Evolutionary conservation across 2,329 filamentous ascomycete species (phyloP), one percentile per base, ranked within the genome.

Genomic region (Xylaria sp.): DNA sequence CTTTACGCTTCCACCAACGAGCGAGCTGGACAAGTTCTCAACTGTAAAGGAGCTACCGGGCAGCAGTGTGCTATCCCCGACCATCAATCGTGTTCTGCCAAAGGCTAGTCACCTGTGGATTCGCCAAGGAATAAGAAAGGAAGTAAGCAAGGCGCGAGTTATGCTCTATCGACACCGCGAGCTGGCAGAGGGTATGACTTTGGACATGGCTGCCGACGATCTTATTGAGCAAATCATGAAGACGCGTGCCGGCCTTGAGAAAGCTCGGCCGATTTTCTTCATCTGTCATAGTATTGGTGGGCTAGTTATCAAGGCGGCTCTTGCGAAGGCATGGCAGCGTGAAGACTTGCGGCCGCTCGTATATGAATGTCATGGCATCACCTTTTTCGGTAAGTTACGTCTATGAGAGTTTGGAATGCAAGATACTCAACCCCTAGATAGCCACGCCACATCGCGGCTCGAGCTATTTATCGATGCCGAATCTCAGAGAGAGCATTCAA

Each of bases 361-460:
- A 55, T 83, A 83, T 52, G 85, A 87, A 71, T 90, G 87, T 64
- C 87, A 90, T 69, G 88, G 88, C 0, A 84, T 89, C 56, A 86
- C 86, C 0, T 90, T 90, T 71, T 86, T 89, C 75, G 83, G 87
- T 88, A 71, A 80, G 82, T 69, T 20, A 13, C 28, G 28, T 20
- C 18, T 8, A 15, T 12, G 2, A 10, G 5, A 4, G 15, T 2
- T 6, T 62, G 25, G 1, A 6, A 28, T 25, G 15, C 13, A 12
- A 28, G 31, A 60, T 15, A 8, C 70, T 77, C 66, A 76, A 58
- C 18, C 15, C n/a, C 12, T 13, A n/a, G 7, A 41, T 8, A 88
- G 86, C 83, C 20, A 88, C 88, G 0, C 89, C 89, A 0, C 89
- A 91, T 72, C 87, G 87, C 20, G 89, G 89, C 2, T 90, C 88